Percentiles rank a stretch among this genome's conserved stretches.
Evolutionary conservation across 345 rosid species (phyloP).

Genomic region (Lumnitzera littorea): DNA sequence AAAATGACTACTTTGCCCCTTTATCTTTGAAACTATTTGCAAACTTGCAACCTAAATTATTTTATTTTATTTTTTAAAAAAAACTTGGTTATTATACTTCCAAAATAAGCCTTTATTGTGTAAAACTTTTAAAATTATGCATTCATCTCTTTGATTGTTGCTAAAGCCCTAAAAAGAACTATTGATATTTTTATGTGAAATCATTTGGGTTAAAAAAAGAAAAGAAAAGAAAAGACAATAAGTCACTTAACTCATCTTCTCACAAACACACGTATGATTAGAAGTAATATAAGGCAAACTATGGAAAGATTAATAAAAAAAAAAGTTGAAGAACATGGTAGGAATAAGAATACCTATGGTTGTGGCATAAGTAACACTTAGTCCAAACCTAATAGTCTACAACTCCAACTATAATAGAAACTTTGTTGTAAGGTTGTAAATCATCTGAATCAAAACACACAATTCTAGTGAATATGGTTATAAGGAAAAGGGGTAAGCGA

Average conservation of each 20-base stretch:
- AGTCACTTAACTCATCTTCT: conserved; percentile 4
- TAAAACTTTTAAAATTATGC: too few species aligned
- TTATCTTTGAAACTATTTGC: too few species aligned
- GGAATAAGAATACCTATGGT: background rate
- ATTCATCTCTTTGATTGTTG: too few species aligned
- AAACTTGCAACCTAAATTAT: too few species aligned
- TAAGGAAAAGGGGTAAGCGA: background rate
- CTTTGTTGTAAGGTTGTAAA: fast-evolving
- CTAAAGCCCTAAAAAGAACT: too few species aligned
- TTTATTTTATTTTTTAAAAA: too few species aligned
- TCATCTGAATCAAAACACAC: conserved; percentile 1
- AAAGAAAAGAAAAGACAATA: background rate
- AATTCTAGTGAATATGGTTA: background rate
- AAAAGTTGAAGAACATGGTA: fast-evolving
- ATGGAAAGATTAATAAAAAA: background rate
- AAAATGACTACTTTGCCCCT: too few species aligned
- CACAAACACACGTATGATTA: background rate
- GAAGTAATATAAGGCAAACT: background rate
- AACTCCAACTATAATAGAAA: background rate
- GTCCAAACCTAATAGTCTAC: background rate
- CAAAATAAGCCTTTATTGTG: too few species aligned
- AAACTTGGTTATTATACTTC: too few species aligned
- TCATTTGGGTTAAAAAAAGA: background rate
- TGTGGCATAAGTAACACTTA: background rate
- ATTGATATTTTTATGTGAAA: background rate